Percentiles rank a stretch among this genome's conserved stretches.
Evolutionary conservation across 1,284 basidiomycete genomes (phyloP).

Genomic region (Porodaedalea pini): DNA sequence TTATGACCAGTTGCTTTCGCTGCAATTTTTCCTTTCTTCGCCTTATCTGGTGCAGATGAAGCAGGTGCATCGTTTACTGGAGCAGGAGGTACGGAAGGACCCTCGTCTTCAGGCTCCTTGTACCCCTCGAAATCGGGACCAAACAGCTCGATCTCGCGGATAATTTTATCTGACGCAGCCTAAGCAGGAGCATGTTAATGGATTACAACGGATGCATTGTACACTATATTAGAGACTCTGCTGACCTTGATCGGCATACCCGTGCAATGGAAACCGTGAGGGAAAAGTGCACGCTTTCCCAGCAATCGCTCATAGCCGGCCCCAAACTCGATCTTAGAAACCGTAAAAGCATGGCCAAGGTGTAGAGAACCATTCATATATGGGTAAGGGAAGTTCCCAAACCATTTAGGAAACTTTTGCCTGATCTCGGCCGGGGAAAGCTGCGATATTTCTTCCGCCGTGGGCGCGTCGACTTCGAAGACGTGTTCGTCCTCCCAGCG

Average conservation of each 20-base stretch:
- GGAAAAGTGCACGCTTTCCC: constrained; percentile 93
- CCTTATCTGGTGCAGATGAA: constrained; percentile 66
- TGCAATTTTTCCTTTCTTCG: constrained; percentile 93
- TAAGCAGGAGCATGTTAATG: constrained; percentile 31
- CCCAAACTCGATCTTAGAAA: constrained; percentile 97
- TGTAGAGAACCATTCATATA: constrained; percentile 99
- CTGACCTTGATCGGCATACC: constrained; percentile 98
- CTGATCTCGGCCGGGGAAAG: constrained; percentile 62
- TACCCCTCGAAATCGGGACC: constrained; percentile 86
- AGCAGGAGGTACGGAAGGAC: constrained; percentile 31
- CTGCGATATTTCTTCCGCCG: constrained; percentile 58
- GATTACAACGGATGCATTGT: background rate
- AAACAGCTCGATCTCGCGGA: constrained; percentile 96
- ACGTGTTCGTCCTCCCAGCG: constrained; percentile 70
- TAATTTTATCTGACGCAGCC: constrained; percentile 95
- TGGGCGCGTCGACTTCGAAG: constrained; percentile 86
- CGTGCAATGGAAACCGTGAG: constrained; percentile 94
- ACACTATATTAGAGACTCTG: background rate
- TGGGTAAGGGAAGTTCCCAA: constrained; percentile 92
- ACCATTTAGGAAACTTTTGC: constrained; percentile 90
- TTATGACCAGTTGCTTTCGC: constrained; percentile 92
- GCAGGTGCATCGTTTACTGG: constrained; percentile 32
- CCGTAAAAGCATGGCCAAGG: constrained; percentile 96
- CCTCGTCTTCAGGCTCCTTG: constrained; percentile 43
- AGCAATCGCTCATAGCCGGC: constrained; percentile 95